Conservation (phyloP, 768 basidiomycete genomes). For the Thelephora ganbajun region DNA sequence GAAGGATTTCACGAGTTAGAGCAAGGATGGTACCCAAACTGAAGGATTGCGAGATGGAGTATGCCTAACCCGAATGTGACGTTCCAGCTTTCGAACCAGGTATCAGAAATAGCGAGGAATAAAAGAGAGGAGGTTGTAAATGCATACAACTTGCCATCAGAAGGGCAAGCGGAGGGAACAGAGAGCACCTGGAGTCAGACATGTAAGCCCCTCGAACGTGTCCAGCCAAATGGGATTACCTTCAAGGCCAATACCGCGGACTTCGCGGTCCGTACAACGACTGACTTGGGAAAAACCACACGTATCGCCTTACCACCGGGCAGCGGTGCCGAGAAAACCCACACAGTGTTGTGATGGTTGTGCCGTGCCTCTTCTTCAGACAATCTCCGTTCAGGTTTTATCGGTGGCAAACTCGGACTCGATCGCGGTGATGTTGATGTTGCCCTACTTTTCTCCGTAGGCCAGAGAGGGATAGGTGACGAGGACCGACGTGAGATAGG, state of each 20-base stretch:
- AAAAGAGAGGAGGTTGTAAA: conserved; percentile 16
- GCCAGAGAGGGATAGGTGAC: neutral
- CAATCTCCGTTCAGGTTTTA: neutral
- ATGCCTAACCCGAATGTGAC: conserved; percentile 24
- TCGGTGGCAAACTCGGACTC: too few relatives aligned
- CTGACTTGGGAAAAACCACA: conserved; percentile 8
- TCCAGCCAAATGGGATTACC: conserved; percentile 11
- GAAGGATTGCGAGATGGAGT: conserved; percentile 23
- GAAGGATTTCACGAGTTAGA: too few relatives aligned
- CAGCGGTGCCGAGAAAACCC: neutral
- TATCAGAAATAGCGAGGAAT: conserved; percentile 29
- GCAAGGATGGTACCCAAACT: conserved; percentile 2
- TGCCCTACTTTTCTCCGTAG: neutral
- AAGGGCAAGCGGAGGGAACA: conserved; percentile 14
- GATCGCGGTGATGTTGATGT: neutral
- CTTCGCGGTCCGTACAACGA: conserved; percentile 19
- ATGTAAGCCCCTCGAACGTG: conserved; percentile 6
- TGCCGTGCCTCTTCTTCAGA: neutral
- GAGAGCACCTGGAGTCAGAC: conserved; percentile 4
- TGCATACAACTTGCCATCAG: conserved; percentile 10
- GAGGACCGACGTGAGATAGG: neutral
- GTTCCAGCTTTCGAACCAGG: conserved; percentile 25
- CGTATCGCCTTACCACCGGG: conserved; percentile 3
- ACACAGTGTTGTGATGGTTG: neutral
- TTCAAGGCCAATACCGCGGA: conserved; percentile 22